These are phyloP conservation scores for Penicillium concentricum DNA, from an alignment of 2,329 filamentous ascomycete genomes.

Conservation along the genomic window DNA sequence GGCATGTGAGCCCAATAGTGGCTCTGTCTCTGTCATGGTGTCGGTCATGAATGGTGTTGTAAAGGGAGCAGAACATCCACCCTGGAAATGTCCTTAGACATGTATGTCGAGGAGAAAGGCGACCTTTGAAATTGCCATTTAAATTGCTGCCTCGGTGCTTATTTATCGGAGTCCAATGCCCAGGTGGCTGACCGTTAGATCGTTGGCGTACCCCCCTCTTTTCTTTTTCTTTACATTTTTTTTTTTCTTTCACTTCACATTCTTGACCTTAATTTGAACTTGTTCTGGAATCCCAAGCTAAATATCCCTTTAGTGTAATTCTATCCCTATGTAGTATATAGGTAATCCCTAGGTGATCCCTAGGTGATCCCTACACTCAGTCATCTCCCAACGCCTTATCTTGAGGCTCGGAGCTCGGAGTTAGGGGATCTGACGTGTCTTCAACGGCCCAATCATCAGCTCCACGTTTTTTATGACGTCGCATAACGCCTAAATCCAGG, in stretches of 20 bases:
- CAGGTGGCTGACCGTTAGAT: not conserved
- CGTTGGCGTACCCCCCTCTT: not conserved
- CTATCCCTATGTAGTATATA: too few relatives aligned
- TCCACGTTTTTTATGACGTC: not conserved
- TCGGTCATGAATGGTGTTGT: not conserved
- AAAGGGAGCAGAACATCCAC: not conserved
- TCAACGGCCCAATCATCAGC: not conserved
- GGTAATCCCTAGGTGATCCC: too few relatives aligned
- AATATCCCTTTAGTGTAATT: not conserved
- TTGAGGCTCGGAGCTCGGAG: conserved; percentile 2
- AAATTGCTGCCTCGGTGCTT: not conserved
- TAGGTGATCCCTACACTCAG: too few relatives aligned
- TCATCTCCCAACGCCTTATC: not conserved
- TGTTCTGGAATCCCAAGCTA: not conserved
- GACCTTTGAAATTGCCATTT: not conserved
- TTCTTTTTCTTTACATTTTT: not conserved
- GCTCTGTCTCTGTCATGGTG: conserved; percentile 8
- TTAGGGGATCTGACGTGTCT: not conserved
- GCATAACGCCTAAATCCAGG: not conserved
- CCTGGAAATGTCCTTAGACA: not conserved
- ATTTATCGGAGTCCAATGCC: not conserved
- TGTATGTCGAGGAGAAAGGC: not conserved
- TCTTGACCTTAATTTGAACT: not conserved
- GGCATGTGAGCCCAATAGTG: conserved; percentile 5
- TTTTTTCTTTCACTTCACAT: not conserved